A percentile compares a stretch with the other conserved stretches of the same genome.
Evolutionary conservation across 106 monocot species (phyloP).

Genomic region (Phalaenopsis equestris): DNA sequence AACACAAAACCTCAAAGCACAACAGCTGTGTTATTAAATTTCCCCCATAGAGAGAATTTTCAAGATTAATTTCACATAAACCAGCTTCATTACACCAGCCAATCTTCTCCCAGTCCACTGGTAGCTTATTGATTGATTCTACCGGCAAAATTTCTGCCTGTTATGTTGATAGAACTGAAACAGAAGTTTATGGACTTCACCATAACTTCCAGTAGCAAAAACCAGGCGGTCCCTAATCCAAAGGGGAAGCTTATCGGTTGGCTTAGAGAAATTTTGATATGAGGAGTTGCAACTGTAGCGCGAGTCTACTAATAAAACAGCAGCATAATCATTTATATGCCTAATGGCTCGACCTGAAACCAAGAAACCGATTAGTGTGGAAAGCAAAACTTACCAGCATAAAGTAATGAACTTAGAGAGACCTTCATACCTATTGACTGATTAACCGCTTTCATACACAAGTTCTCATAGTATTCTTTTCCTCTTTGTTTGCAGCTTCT

Average conservation of each 20-base stretch:
- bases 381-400: neutral
- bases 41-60: too few species aligned
- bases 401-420: neutral
- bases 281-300: slow-evolving; percentile 43
- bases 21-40: too few species aligned
- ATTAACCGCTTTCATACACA: slow-evolving; percentile 99
- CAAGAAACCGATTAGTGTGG: slow-evolving; percentile 3
- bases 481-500: slow-evolving; percentile 72
- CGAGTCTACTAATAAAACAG: slow-evolving; percentile 85
- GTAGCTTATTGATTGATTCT: neutral
- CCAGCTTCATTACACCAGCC: too few species aligned
- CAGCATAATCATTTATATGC: slow-evolving; percentile 91
- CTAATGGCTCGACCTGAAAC: slow-evolving; percentile 86
- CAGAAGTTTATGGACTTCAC: slow-evolving; percentile 76
- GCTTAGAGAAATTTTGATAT: slow-evolving; percentile 23
- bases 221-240: slow-evolving; percentile 83
- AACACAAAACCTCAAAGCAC: neutral
- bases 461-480: slow-evolving; percentile 92
- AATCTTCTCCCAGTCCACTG: neutral
- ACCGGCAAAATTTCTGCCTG: slow-evolving; percentile 22
- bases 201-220: slow-evolving; percentile 48
- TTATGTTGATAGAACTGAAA: slow-evolving; percentile 72
- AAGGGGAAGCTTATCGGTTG: slow-evolving; percentile 65
- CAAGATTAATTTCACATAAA: too few species aligned
- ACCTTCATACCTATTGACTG: slow-evolving; percentile 72